phyloP scores from a whole-genome alignment of 2,329 filamentous ascomycete species.

The Xylaria multiplex region DNA sequence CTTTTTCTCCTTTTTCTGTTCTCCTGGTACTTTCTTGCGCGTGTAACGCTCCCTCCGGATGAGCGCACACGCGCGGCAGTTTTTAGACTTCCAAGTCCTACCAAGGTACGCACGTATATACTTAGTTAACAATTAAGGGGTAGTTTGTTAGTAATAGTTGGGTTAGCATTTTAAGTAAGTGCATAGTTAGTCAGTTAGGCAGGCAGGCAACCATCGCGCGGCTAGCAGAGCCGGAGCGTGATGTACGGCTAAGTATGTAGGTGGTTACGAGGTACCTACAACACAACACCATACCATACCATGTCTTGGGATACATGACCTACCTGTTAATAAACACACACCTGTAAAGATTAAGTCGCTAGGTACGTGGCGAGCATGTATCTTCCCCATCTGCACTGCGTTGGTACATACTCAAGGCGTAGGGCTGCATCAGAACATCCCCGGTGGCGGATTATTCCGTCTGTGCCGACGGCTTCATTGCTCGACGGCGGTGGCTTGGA shows the following conservation, averaged over 20 bases:
- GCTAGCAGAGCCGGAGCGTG: too few relatives aligned
- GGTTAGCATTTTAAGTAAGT: too few relatives aligned
- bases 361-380: not conserved
- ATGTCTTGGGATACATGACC: not conserved
- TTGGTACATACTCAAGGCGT: not conserved
- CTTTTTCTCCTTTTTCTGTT: not conserved
- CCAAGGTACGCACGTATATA: too few relatives aligned
- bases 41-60: slow-evolving; percentile 14
- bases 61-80: slow-evolving; percentile 25
- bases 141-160: too few relatives aligned
- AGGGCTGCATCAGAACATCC: not conserved
- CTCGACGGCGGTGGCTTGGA: not conserved
- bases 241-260: too few relatives aligned
- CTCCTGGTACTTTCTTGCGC: not conserved
- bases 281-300: too few relatives aligned
- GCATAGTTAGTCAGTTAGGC: not conserved
- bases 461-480: not conserved
- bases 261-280: too few relatives aligned
- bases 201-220: slow-evolving; percentile 6
- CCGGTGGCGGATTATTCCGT: too few relatives aligned
- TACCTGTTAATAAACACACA: slow-evolving; percentile 16
- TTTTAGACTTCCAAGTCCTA: not conserved
- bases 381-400: slow-evolving; percentile 2
- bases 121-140: too few relatives aligned
- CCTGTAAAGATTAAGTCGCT: not conserved